Base-by-base conservation (phyloP, 768 basidiomycete species). In the Amyloporia xantha region DNA sequence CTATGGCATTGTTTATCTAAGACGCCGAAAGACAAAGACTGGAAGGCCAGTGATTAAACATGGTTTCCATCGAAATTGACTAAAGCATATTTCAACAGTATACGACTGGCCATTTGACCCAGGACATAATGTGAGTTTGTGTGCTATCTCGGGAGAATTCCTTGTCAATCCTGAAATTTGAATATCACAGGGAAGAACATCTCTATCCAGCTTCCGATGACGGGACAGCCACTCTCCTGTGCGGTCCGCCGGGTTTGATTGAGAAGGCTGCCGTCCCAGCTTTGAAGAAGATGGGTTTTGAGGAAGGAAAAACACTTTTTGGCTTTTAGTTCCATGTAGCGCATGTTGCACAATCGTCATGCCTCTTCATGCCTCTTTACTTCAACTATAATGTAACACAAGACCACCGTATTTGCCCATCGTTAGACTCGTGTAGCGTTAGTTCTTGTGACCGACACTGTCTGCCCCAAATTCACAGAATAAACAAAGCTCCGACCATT, bases 211-310 rank as follows among this genome's bases (percentile, higher is more conserved):
- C 53, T 3, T 50, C 26, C 10, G 49, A 52, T 12, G 35, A 38
- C 12, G 47, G 36, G 19, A 44, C 46, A 9, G 51, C 30, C 2
- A 52, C 54, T 2, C 48, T 60, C 20, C 43, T 60, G 20, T 60
- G 59, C 50, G 59, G 59, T 1, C 59, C 59, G 0, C 56, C 53
- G 5, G 54, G 55, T 7, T 42, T 60, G 13, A 55, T 60, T 30
- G 59, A 60, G 47, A 57, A 57, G 40, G 55, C 50, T 1, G 59
- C 56, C 3, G 13, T 57, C 11, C 59, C 55, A 3, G 56, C 45
- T 2, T 43, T 60, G 37, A 41, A 55, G 50, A 39, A 60, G 48
- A 41, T 57, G 42, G 59, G 59, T 24, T 60, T 60, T 38, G 40
- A 55, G 44, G 49, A 60, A 5, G 56, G 56, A 6, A 47, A 57